These are phyloP conservation scores for Tetraselmis chui DNA, from an alignment of 139 green algal species.

Conservation along the genomic window DNA sequence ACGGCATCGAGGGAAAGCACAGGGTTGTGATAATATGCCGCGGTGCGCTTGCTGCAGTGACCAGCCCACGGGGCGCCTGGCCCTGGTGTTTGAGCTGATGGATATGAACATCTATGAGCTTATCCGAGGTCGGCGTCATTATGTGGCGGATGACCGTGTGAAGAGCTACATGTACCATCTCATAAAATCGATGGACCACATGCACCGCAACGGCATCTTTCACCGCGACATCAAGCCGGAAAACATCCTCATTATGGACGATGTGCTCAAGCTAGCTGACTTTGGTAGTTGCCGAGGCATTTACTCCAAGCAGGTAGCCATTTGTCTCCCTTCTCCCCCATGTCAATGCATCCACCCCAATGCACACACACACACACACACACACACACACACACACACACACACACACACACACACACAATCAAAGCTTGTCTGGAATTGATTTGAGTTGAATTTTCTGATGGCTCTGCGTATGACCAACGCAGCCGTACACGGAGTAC, in stretches of 20 bases:
- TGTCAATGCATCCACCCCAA: too few species aligned
- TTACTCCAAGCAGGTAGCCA: conserved; percentile 57
- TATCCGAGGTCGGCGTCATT: conserved; percentile 71
- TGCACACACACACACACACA: too few species aligned
- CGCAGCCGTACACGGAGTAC: conserved; percentile 87
- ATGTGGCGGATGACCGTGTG: conserved; percentile 69
- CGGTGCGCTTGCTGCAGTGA: conserved; percentile 45
- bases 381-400: too few species aligned
- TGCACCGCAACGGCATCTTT: conserved; percentile 82
- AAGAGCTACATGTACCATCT: conserved; percentile 82
- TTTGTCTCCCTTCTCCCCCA: too few species aligned
- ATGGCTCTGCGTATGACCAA: too few species aligned
- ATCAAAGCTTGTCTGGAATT: too few species aligned
- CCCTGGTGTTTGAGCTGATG: conserved; percentile 88
- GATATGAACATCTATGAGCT: conserved; percentile 70
- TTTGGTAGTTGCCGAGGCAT: conserved; percentile 78
- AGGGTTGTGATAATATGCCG: too few species aligned
- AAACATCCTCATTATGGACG: conserved; percentile 85
- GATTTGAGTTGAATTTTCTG: too few species aligned
- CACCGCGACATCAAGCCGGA: conserved; percentile 86
- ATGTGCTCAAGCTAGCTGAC: conserved; percentile 77
- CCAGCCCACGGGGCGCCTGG: conserved; percentile 76
- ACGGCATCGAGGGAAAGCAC: too few species aligned
- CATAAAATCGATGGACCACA: conserved; percentile 82
- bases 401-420: too few species aligned